A percentile compares a stretch with the other conserved stretches of the same genome.
These are phyloP conservation scores for Pyrus hybrid DNA, from an alignment of 331 rosid genomes.

Conservation along the genomic window DNA sequence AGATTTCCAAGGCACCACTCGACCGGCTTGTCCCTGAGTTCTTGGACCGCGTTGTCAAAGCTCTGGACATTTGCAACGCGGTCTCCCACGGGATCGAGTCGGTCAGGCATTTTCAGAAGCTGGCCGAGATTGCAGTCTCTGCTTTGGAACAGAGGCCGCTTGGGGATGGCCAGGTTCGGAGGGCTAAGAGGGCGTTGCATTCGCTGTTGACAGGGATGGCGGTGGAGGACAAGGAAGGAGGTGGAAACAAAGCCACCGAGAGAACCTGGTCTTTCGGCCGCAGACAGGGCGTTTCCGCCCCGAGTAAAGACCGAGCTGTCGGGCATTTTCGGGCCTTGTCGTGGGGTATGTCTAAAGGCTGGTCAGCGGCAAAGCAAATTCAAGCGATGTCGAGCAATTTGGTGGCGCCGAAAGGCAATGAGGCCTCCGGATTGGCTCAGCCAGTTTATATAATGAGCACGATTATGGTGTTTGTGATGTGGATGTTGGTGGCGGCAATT, in stretches of 20 bases:
- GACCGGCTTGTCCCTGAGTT: conserved; percentile 69
- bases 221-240: conserved; percentile 52
- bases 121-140: conserved; percentile 63
- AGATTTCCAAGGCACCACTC: conserved; percentile 63
- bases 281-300: background rate
- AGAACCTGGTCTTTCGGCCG: conserved; percentile 77
- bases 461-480: conserved; percentile 56
- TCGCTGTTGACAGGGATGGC: conserved; percentile 43
- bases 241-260: conserved; percentile 41
- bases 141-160: conserved; percentile 55
- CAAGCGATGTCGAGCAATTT: conserved; percentile 64
- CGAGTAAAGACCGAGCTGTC: conserved; percentile 30
- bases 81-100: conserved; percentile 68
- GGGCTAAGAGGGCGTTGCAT: conserved; percentile 70
- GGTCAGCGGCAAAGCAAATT: conserved; percentile 86
- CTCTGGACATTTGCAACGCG: conserved; percentile 83
- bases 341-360: conserved; percentile 65
- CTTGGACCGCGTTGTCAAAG: conserved; percentile 66
- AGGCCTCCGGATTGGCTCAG: conserved; percentile 42
- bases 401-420: conserved; percentile 62
- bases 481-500: conserved; percentile 71
- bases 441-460: conserved; percentile 66
- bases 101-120: conserved; percentile 54
- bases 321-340: conserved; percentile 41
- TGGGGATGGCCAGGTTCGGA: conserved; percentile 78